A percentile compares a stretch with the other conserved stretches of the same genome.
These are phyloP conservation scores for Microcyclospora pomicola DNA, from an alignment of 2,329 filamentous ascomycete genomes.

Conservation along the genomic window DNA sequence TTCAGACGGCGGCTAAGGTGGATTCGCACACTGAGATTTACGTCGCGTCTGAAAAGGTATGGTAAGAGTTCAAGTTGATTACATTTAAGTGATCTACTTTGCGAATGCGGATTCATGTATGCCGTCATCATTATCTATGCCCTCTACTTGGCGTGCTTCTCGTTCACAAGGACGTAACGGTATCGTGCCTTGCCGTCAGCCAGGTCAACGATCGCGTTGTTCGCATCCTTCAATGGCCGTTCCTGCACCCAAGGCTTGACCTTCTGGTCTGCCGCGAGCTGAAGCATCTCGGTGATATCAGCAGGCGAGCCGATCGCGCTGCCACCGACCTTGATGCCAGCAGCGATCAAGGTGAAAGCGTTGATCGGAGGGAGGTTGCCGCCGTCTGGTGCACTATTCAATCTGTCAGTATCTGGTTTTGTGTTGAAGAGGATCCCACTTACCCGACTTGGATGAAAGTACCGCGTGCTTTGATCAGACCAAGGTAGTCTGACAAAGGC, in stretches of 20 bases:
- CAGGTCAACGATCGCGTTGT: not conserved
- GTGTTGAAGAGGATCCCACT: too few species aligned
- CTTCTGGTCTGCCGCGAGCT: constrained; percentile 28
- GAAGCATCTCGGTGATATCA: constrained; percentile 29
- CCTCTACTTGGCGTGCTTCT: not conserved
- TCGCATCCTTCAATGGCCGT: constrained; percentile 25
- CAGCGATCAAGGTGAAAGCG: constrained; percentile 22
- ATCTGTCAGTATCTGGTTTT: too few species aligned
- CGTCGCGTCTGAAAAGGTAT: too few species aligned
- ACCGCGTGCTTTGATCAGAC: constrained; percentile 18
- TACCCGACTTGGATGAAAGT: not conserved
- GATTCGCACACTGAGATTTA: too few species aligned
- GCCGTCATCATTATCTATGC: not conserved
- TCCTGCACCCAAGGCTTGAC: constrained; percentile 33
- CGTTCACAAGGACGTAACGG: not conserved
- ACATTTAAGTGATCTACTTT: not conserved
- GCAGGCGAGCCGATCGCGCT: constrained; percentile 20
- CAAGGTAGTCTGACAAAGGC: constrained; percentile 13
- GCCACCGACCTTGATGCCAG: constrained; percentile 22
- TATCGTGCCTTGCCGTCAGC: not conserved
- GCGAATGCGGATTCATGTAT: not conserved
- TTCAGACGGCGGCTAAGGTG: too few species aligned
- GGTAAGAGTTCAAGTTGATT: too few species aligned
- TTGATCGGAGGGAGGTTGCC: constrained; percentile 13
- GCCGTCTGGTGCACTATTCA: not conserved